Evolutionary conservation across 2,329 filamentous ascomycete genomes (phyloP).

Genomic region (Colletotrichum sp.): DNA sequence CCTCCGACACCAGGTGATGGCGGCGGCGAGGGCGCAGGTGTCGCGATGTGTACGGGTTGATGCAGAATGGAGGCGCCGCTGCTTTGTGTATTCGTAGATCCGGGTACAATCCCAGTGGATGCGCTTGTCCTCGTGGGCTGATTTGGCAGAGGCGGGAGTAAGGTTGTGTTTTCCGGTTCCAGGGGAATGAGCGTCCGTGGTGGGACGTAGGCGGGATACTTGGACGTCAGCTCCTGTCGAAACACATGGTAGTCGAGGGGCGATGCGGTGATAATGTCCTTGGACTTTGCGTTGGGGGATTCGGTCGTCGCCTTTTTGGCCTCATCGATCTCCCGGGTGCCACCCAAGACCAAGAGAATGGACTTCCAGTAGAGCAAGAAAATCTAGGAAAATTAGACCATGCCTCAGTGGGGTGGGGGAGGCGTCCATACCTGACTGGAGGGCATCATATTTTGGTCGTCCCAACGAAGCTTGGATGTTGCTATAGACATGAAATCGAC

Average conservation of each 20-base stretch:
- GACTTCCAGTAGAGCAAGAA: constrained; percentile 92
- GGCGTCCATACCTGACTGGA: constrained; percentile 63
- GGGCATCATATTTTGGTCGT: constrained; percentile 66
- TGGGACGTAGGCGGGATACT: constrained; percentile 95
- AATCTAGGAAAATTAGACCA: constrained; percentile 52
- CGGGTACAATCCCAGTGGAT: constrained; percentile 66
- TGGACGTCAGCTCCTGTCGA: constrained; percentile 94
- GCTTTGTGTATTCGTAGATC: constrained; percentile 56
- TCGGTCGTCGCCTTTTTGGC: constrained; percentile 77
- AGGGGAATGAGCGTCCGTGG: constrained; percentile 83
- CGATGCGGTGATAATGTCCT: constrained; percentile 87
- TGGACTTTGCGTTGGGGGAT: constrained; percentile 62
- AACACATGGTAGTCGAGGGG: constrained; percentile 97
- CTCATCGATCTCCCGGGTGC: constrained; percentile 72
- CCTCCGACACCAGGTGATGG: constrained; percentile 87
- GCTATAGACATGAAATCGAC: constrained; percentile 75
- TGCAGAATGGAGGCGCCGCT: constrained; percentile 83
- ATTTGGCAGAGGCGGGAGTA: constrained; percentile 83
- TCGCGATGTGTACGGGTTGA: constrained; percentile 98
- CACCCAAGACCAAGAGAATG: constrained; percentile 84
- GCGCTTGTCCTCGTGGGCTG: constrained; percentile 68
- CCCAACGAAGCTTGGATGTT: constrained; percentile 74
- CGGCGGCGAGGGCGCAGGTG: constrained; percentile 92
- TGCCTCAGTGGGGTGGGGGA: not conserved
- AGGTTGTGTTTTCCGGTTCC: constrained; percentile 88